Conservation (phyloP, 306 rosid genomes). For the Begonia peltatifolia region DNA sequence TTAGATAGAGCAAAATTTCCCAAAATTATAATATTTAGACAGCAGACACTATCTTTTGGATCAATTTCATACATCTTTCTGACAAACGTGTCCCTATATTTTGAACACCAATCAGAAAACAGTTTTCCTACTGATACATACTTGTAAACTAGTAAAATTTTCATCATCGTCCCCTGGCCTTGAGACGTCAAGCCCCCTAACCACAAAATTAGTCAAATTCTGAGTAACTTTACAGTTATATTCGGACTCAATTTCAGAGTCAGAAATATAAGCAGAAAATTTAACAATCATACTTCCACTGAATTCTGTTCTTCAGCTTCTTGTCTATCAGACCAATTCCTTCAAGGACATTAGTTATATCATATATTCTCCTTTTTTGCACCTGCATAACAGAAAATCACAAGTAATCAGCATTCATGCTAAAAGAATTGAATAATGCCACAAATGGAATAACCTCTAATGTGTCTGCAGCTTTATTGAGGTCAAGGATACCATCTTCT, state of each 20-base stretch:
- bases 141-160: conserved; percentile 72
- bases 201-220: conserved; percentile 18
- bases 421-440: conserved; percentile 12
- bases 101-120: conserved; percentile 8
- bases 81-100: conserved; percentile 1
- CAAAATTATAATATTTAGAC: too few species aligned
- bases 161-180: conserved; percentile 73
- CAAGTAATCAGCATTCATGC: conserved; percentile 12
- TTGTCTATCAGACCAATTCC: conserved; percentile 98
- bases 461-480: conserved; percentile 92
- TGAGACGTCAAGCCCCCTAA: conserved; percentile 80
- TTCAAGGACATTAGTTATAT: conserved; percentile 95
- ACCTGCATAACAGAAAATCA: conserved; percentile 39
- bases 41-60: too few species aligned
- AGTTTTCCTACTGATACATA: conserved; percentile 19
- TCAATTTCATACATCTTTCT: conserved; percentile 3
- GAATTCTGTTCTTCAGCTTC: conserved; percentile 94
- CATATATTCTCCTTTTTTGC: conserved; percentile 95
- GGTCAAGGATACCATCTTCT: conserved; percentile 58
- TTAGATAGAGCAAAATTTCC: too few species aligned
- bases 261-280: conserved; percentile 9
- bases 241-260: conserved; percentile 8
- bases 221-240: conserved; percentile 11
- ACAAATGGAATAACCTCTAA: conserved; percentile 51
- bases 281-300: conserved; percentile 74